phyloP scores from a whole-genome alignment of 2,329 filamentous ascomycete genomes.

The Clarireedia paspali region DNA sequence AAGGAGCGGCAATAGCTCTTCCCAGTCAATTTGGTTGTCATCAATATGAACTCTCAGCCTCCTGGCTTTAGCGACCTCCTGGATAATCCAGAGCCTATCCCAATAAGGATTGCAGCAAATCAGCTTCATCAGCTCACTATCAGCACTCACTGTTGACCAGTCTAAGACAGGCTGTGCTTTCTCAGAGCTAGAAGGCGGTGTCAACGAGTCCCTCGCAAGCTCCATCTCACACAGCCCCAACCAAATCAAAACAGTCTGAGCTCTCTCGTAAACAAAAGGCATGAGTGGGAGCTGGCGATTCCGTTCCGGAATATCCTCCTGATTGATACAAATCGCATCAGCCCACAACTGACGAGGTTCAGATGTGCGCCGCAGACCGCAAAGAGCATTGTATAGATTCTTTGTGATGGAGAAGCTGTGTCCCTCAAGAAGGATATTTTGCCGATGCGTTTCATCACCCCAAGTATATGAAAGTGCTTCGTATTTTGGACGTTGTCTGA shows the following conservation, averaged over 20 bases:
- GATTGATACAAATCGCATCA: constrained; percentile 15
- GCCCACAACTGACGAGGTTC: constrained; percentile 7
- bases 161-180: neutral
- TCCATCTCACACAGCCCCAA: neutral
- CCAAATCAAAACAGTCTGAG: constrained; percentile 11
- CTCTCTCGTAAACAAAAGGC: constrained; percentile 9
- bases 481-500: constrained; percentile 17
- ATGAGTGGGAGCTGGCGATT: constrained; percentile 12
- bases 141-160: no score
- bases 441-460: constrained; percentile 11
- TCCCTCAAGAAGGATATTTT: constrained; percentile 18
- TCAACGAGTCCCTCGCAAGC: no score
- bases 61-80: no score
- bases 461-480: constrained; percentile 26
- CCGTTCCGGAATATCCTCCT: constrained; percentile 8
- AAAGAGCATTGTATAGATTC: constrained; percentile 9
- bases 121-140: no score
- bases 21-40: no score
- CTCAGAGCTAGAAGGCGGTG: no score
- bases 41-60: no score
- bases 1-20: no score
- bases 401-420: neutral
- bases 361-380: neutral
- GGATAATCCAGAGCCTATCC: no score
- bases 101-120: no score